Evolutionary conservation across 2,329 filamentous ascomycete species (phyloP).

Genomic region (Microsporum canis): DNA sequence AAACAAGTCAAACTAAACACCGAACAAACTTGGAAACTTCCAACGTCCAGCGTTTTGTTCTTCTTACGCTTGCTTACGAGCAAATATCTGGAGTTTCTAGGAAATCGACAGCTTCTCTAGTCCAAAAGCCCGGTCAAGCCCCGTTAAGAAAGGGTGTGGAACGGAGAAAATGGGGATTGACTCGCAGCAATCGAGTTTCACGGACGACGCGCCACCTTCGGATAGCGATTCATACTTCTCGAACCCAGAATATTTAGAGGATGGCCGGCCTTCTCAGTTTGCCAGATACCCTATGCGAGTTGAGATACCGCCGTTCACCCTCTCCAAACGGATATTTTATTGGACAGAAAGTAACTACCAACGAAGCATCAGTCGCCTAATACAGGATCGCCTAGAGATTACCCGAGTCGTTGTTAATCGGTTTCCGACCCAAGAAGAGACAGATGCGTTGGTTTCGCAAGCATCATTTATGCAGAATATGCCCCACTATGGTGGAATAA

Average conservation of each 20-base stretch:
- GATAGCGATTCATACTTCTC: conserved; percentile 11
- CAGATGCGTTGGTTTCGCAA: conserved; percentile 23
- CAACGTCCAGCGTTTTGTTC: neutral
- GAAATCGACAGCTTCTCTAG: neutral
- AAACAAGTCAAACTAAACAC: neutral
- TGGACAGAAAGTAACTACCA: conserved; percentile 17
- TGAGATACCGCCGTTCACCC: conserved; percentile 18
- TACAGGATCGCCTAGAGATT: conserved; percentile 17
- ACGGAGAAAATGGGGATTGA: neutral
- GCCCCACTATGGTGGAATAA: neutral
- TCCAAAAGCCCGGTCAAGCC: neutral
- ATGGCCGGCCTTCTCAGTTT: conserved; percentile 9
- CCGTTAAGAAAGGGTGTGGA: neutral
- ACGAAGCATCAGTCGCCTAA: conserved; percentile 4
- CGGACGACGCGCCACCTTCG: conserved; percentile 7
- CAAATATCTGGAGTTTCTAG: no score
- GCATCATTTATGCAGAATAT: neutral
- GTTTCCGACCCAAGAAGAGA: conserved; percentile 24
- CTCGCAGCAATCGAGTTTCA: neutral
- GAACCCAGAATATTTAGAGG: neutral
- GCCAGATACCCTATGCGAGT: conserved; percentile 17
- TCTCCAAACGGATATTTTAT: conserved; percentile 23
- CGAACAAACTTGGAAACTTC: neutral
- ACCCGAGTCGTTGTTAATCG: conserved; percentile 19
- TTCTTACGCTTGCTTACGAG: no score